These are phyloP conservation scores for Brassica incana DNA, from an alignment of 345 rosid species.

Conservation along the genomic window DNA sequence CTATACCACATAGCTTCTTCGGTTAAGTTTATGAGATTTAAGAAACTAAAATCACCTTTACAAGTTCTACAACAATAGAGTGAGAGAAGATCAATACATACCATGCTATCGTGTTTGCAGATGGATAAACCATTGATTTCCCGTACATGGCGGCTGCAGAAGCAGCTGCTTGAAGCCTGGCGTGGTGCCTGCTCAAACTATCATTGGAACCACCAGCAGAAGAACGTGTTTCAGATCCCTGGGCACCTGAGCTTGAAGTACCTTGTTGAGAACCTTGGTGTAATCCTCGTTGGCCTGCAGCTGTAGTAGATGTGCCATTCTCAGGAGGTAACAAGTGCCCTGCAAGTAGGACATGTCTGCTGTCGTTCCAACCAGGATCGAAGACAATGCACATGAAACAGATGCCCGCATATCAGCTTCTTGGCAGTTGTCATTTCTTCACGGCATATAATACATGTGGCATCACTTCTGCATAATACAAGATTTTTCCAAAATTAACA, in stretches of 20 bases:
- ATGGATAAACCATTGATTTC: slow-evolving; percentile 87
- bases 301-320: slow-evolving; percentile 53
- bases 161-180: slow-evolving; percentile 88
- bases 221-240: slow-evolving; percentile 37
- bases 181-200: slow-evolving; percentile 63
- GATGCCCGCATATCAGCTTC: slow-evolving; percentile 92
- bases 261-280: slow-evolving; percentile 54
- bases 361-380: slow-evolving; percentile 58
- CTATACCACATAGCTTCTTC: slow-evolving; percentile 12
- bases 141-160: slow-evolving; percentile 88
- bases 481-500: background rate
- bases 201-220: slow-evolving; percentile 39
- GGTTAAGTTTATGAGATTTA: background rate
- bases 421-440: slow-evolving; percentile 65
- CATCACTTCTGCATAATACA: background rate
- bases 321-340: slow-evolving; percentile 92
- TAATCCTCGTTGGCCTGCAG: slow-evolving; percentile 60
- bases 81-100: slow-evolving; percentile 38
- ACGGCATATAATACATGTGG: background rate
- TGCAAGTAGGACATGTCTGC: slow-evolving; percentile 96
- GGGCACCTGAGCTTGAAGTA: background rate
- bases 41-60: background rate
- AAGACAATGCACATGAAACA: slow-evolving; percentile 79
- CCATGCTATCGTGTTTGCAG: slow-evolving; percentile 72
- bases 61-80: background rate